A percentile compares a stretch with the other conserved stretches of the same genome.
These are phyloP conservation scores for Xeromyces bisporus DNA, from an alignment of 495 filamentous ascomycete species.

Conservation along the genomic window DNA sequence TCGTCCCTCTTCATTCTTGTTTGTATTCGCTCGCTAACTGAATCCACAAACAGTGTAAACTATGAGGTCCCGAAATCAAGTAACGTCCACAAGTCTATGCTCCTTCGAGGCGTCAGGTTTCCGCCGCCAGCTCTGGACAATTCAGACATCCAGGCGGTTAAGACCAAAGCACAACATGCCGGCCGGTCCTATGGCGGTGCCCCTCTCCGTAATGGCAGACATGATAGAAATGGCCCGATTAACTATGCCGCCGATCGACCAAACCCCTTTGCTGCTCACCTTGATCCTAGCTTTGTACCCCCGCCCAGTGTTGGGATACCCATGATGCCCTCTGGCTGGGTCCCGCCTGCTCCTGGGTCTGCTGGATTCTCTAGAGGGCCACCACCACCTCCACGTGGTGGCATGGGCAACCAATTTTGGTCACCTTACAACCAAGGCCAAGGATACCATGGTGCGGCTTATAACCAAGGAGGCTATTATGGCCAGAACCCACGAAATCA, in stretches of 20 bases:
- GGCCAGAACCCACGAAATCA: conserved; percentile 14
- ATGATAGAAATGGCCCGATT: conserved; percentile 36
- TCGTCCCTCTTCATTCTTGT: neutral
- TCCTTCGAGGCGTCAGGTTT: conserved; percentile 69
- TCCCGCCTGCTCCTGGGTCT: conserved; percentile 16
- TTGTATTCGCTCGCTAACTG: conserved; percentile 13
- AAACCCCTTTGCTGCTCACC: conserved; percentile 38
- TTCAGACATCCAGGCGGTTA: conserved; percentile 53
- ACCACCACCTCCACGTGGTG: conserved; percentile 26
- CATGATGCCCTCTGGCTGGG: conserved; percentile 22
- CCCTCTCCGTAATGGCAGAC: conserved; percentile 32
- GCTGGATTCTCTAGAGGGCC: conserved; percentile 23
- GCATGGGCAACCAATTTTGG: conserved; percentile 13
- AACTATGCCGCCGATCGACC: conserved; percentile 29
- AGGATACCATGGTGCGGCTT: conserved; percentile 10
- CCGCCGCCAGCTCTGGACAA: conserved; percentile 49
- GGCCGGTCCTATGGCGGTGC: conserved; percentile 51
- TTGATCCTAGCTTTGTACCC: conserved; percentile 33
- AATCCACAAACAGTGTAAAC: conserved; percentile 42
- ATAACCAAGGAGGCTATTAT: conserved; percentile 13
- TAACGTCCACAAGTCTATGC: conserved; percentile 79
- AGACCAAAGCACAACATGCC: conserved; percentile 36
- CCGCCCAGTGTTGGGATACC: conserved; percentile 14
- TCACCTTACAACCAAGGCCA: conserved; percentile 3
- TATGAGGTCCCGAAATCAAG: conserved; percentile 63